Evolutionary conservation across 2,329 filamentous ascomycete genomes (phyloP).

Genomic region (Podosphaera xanthii): DNA sequence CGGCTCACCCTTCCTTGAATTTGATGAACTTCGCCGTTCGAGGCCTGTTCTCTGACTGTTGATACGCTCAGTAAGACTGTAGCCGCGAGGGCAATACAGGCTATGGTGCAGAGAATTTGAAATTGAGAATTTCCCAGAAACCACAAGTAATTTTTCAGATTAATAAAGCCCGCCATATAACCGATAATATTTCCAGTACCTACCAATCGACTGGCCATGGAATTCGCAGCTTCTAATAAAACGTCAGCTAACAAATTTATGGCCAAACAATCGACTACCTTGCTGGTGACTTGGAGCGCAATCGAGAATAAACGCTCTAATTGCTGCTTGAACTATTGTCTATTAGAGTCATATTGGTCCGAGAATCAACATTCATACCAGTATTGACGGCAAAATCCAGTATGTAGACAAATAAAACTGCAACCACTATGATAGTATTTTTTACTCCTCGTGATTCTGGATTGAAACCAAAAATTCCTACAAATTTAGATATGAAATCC

Average conservation of each 20-base stretch:
- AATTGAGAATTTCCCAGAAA: constrained; percentile 80
- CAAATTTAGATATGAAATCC: constrained; percentile 44
- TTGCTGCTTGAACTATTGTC: constrained; percentile 55
- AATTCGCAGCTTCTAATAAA: constrained; percentile 42
- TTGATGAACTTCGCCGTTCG: constrained; percentile 44
- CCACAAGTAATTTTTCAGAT: constrained; percentile 51
- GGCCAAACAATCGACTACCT: constrained; percentile 15
- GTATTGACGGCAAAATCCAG: constrained; percentile 93
- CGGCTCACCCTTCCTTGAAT: constrained; percentile 23
- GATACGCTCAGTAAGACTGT: constrained; percentile 51
- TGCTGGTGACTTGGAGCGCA: constrained; percentile 84
- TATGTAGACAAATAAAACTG: constrained; percentile 70
- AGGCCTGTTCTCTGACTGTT: constrained; percentile 57
- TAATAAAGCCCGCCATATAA: constrained; percentile 66
- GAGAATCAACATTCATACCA: constrained; percentile 24
- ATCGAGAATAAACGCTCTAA: constrained; percentile 83
- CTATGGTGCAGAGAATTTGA: constrained; percentile 73
- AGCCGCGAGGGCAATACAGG: constrained; percentile 44
- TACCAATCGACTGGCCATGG: constrained; percentile 73
- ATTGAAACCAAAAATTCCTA: constrained; percentile 48
- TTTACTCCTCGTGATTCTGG: constrained; percentile 40
- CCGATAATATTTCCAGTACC: constrained; percentile 81
- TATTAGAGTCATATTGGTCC: constrained; percentile 4
- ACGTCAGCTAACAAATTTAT: not conserved
- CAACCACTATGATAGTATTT: constrained; percentile 47